Base-by-base conservation (phyloP, 345 rosid genomes). In the Salix exigua region DNA sequence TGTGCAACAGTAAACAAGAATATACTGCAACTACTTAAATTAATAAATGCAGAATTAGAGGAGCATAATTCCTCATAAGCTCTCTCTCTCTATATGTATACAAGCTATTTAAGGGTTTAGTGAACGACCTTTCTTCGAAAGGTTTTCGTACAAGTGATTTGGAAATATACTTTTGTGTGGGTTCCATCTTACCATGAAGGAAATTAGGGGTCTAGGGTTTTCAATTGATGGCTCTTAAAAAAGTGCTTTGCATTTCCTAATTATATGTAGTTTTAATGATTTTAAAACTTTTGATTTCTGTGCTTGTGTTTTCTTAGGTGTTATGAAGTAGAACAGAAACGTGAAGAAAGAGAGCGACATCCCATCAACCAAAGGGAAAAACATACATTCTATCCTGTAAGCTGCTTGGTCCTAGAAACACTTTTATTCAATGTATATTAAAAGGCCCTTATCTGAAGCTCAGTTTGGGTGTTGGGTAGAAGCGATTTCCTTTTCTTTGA, bases 311-410 rank as follows among this genome's bases (percentile, higher is more conserved):
- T 79, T 78, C 75, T 75, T 79, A 96, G 99, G 89, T 96, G 99
- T 71, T 89, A 91, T 73, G 97, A 92, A 75, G 83, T 80, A 46
- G 98, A 96, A 80, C 93, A 89, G 88, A 88, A 88, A 77, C 92
- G 90, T 40, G 97, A 94, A 78, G 97, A 91, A 63, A 86, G 92
- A 79, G 99, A 92, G 77, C 87, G 89, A 71, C 98, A 96, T 84
- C 98, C 98, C 62, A 65, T 88, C 66, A 83, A 94, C 82, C 91
- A 81, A 17, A 89, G 95, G 86, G 97, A 88, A 72, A 88, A 85
- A 77, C 99, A 96, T 79, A 66, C 70, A 17, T 84, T 96, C 21
- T 88, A 86, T 82, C 88, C 84, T 42, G 99, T 96, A 87, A 90
- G 97, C 81, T 86, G 37, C 70, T 70, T 51, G 5, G 2, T 1